These are phyloP conservation scores for Capsella bursapastoris DNA, from an alignment of 345 rosid genomes.

Conservation along the genomic window DNA sequence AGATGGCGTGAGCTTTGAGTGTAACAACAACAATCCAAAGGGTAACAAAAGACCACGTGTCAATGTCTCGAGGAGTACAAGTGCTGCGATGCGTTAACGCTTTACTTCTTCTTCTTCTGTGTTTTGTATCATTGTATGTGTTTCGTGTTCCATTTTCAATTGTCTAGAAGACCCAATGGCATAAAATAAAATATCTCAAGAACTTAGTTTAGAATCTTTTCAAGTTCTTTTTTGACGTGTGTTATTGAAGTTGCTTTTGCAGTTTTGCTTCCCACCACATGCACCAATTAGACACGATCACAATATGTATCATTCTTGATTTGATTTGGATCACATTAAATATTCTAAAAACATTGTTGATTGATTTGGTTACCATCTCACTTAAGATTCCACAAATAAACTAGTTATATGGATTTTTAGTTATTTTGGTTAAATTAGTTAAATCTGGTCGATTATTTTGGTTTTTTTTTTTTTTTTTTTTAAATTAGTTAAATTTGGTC, in stretches of 20 bases:
- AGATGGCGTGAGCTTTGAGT: slow-evolving; percentile 46
- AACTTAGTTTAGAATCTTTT: not conserved
- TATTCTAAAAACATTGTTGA: not conserved
- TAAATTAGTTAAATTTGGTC: no score
- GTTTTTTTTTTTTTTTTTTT: no score
- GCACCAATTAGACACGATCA: not conserved
- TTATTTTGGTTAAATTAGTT: no score
- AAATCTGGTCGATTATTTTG: no score
- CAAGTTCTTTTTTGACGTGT: not conserved
- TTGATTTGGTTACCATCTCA: not conserved
- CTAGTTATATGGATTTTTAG: no score
- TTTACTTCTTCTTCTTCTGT: not conserved
- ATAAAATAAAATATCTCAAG: slow-evolving; percentile 20
- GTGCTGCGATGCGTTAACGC: slow-evolving; percentile 48
- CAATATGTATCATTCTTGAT: not conserved
- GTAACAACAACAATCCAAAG: slow-evolving; percentile 31
- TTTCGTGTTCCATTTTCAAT: slow-evolving; percentile 22
- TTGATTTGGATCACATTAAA: not conserved
- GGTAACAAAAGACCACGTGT: slow-evolving; percentile 56
- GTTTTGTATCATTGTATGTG: not conserved
- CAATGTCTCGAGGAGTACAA: slow-evolving; percentile 40
- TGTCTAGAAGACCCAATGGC: not conserved
- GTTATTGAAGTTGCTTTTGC: not conserved
- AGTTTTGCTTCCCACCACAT: not conserved
- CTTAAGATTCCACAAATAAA: no score